A percentile compares a stretch with the other conserved stretches of the same genome.
These are phyloP conservation scores for Trapa bicornis DNA, from an alignment of 345 rosid genomes.

Conservation along the genomic window DNA sequence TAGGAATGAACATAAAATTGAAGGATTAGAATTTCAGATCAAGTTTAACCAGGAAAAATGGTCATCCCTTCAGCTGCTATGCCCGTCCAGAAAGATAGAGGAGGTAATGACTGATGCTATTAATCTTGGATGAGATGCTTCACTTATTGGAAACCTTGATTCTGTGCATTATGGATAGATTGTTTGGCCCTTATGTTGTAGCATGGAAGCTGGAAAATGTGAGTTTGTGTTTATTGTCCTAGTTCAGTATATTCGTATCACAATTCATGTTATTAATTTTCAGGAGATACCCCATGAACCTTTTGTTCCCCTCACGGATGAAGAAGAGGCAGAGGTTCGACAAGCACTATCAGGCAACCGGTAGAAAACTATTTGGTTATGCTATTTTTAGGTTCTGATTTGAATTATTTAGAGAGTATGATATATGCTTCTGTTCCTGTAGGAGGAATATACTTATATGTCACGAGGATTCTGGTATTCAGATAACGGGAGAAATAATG, in stretches of 20 bases:
- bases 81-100: slow-evolving; percentile 32
- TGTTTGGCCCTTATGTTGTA: background rate
- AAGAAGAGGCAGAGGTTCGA: slow-evolving; percentile 50
- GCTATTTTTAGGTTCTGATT: background rate
- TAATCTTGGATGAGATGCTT: slow-evolving; percentile 13
- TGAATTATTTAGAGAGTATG: too few relatives aligned
- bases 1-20: slow-evolving; percentile 33
- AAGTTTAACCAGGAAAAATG: slow-evolving; percentile 34
- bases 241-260: background rate
- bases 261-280: slow-evolving; percentile 9
- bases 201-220: background rate
- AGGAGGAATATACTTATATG: slow-evolving; percentile 49
- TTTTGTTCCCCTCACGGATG: slow-evolving; percentile 59
- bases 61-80: slow-evolving; percentile 23
- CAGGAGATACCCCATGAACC: slow-evolving; percentile 51
- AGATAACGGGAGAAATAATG: slow-evolving; percentile 51
- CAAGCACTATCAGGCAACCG: slow-evolving; percentile 38
- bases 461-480: slow-evolving; percentile 56
- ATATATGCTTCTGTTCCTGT: slow-evolving; percentile 12
- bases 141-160: background rate
- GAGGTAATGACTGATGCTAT: slow-evolving; percentile 17
- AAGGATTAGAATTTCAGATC: slow-evolving; percentile 45
- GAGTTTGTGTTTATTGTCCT: background rate
- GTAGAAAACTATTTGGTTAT: slow-evolving; percentile 22
- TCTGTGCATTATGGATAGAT: background rate